phyloP scores from a whole-genome alignment of 345 rosid species.

The Durio zibethinus region DNA sequence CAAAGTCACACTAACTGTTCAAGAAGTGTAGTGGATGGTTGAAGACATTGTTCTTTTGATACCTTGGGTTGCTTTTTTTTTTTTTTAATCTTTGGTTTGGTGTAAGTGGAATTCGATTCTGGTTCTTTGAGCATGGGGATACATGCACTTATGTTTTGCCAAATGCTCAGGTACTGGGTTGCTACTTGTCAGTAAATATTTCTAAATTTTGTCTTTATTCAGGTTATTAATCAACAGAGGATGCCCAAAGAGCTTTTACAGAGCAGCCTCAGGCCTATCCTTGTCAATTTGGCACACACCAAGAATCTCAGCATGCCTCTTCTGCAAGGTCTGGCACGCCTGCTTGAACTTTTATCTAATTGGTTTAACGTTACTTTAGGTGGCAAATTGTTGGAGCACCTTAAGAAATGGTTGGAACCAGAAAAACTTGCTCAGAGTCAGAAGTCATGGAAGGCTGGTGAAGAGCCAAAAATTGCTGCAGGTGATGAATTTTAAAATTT shows the following conservation, averaged over 20 bases:
- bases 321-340: conserved; percentile 94
- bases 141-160: background rate
- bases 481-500: conserved; percentile 42
- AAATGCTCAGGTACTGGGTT: background rate
- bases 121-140: background rate
- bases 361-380: conserved; percentile 99
- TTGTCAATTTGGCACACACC: conserved; percentile 93
- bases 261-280: conserved; percentile 96
- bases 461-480: conserved; percentile 98
- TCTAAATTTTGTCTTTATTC: conserved; percentile 17
- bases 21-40: background rate
- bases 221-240: conserved; percentile 96
- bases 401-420: conserved; percentile 97
- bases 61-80: background rate
- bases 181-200: background rate
- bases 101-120: background rate
- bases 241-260: conserved; percentile 99
- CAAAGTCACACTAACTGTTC: background rate
- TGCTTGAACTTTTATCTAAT: conserved; percentile 91
- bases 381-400: conserved; percentile 96
- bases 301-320: conserved; percentile 99
- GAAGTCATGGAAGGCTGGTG: conserved; percentile 98
- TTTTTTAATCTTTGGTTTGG: background rate
- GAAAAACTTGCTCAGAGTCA: conserved; percentile 91
- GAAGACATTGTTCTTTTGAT: background rate